Base-by-base conservation (phyloP, 148 eudicot genomes). In the Rhododendron kiyosumense region DNA sequence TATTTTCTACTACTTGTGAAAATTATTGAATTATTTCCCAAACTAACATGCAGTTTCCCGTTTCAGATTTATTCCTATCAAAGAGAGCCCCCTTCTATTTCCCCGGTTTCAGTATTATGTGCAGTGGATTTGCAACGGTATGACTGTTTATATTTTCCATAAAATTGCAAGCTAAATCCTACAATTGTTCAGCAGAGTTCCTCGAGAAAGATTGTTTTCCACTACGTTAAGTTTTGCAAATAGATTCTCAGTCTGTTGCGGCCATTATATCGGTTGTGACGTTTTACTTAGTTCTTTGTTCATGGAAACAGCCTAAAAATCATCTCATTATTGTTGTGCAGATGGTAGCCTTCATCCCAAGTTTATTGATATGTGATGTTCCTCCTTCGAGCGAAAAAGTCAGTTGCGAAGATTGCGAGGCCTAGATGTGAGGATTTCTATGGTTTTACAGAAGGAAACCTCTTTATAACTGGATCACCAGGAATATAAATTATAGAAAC, bases 41-140 rank as follows among this genome's bases (percentile, higher is more conserved):
- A 73, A 79, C 59, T 38, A 79, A 75, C 9, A 52, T 65, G 18
- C 24, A 34, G 22, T 61, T 83, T 89, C 57, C 77, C 61, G 28
- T 84, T 52, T 30, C 94, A 93, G 95, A 94, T 84, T 78, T 87
- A 52, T 95, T 94, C 87, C 88, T 93, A 46, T 93, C 96, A 5
- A 87, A 93, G 41, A 82, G 75, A 41, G 94, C 96, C 61, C 96
- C 98, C 38, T 92, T 94, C 67, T 79, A 89, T 87, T 93, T 86
- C 85, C 96, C 96, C 3, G 97, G 97, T 88, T 94, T 94, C 93
- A 94, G 98, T 85, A 89, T 95, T 77, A 75, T 91, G 91, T 94
- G 95, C 86, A 77, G 90, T 75, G 92, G 89, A 86, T 41, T 90
- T 74, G 89, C 91, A 82, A 83, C 52, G 82, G 96, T 93, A 90